Conservation (phyloP, 2,329 filamentous ascomycete genomes). For the Cytospora piceicola region DNA sequence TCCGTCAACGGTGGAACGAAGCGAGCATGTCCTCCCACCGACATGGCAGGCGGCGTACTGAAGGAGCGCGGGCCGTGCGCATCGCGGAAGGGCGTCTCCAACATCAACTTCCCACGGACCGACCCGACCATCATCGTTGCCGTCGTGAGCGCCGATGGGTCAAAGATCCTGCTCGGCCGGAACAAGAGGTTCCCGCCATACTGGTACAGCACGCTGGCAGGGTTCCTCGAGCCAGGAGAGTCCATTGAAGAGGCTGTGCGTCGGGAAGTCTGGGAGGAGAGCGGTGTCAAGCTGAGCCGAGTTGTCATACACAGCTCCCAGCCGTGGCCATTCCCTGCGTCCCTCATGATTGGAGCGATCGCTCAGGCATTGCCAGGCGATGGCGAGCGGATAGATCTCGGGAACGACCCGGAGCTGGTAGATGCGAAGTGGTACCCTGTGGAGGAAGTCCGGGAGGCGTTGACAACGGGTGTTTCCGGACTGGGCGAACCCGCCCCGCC, state of each 20-base stretch:
- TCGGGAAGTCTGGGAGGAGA: conserved; percentile 85
- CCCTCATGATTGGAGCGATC: conserved; percentile 85
- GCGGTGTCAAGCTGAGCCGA: conserved; percentile 73
- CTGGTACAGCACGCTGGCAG: conserved; percentile 89
- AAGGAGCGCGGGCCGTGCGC: conserved; percentile 70
- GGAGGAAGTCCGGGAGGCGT: conserved; percentile 77
- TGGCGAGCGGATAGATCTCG: conserved; percentile 79
- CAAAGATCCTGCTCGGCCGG: conserved; percentile 80
- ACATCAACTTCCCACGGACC: conserved; percentile 88
- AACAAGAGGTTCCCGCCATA: conserved; percentile 79
- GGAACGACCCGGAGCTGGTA: conserved; percentile 90
- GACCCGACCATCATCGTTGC: conserved; percentile 96
- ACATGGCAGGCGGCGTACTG: conserved; percentile 55
- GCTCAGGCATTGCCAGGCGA: conserved; percentile 76
- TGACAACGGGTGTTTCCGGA: conserved; percentile 68
- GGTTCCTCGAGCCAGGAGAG: conserved; percentile 85
- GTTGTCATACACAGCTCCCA: conserved; percentile 84
- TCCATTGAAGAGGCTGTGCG: conserved; percentile 83
- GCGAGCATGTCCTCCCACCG: conserved; percentile 74
- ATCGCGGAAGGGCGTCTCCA: conserved; percentile 83
- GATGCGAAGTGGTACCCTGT: conserved; percentile 86
- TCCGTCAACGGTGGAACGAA: conserved; percentile 81
- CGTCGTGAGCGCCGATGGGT: conserved; percentile 79
- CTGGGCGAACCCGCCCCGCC: conserved; percentile 67
- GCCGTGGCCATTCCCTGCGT: conserved; percentile 86